Percentiles rank a stretch among this genome's conserved stretches.
These are phyloP conservation scores for Paecilomyces dactylethromorphus DNA, from an alignment of 2,329 filamentous ascomycete genomes.

Conservation along the genomic window DNA sequence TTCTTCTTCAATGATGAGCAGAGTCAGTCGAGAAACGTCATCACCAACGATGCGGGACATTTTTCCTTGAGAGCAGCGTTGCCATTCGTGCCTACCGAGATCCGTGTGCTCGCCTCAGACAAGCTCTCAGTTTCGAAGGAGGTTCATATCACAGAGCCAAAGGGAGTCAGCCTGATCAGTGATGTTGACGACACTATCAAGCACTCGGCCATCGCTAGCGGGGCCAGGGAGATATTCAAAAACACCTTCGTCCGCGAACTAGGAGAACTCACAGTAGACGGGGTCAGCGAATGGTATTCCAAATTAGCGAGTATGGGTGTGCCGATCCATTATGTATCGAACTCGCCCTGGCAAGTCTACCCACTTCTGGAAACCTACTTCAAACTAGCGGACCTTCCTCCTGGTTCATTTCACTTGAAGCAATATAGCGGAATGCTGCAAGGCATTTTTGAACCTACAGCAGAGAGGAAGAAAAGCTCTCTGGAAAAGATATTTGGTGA, in stretches of 20 bases:
- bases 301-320: slow-evolving; percentile 73
- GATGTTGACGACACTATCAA: slow-evolving; percentile 98
- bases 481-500: slow-evolving; percentile 79
- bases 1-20: slow-evolving; percentile 89
- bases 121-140: slow-evolving; percentile 74
- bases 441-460: slow-evolving; percentile 95
- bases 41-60: slow-evolving; percentile 83
- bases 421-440: slow-evolving; percentile 96
- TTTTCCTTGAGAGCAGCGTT: slow-evolving; percentile 74
- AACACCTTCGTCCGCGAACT: slow-evolving; percentile 92
- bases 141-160: slow-evolving; percentile 67
- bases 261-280: slow-evolving; percentile 71
- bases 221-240: slow-evolving; percentile 88
- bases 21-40: slow-evolving; percentile 76
- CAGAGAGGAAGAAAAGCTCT: slow-evolving; percentile 85
- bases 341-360: slow-evolving; percentile 96
- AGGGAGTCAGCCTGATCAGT: slow-evolving; percentile 85
- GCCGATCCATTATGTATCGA: slow-evolving; percentile 94
- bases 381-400: slow-evolving; percentile 68
- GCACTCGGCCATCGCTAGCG: slow-evolving; percentile 79
- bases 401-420: slow-evolving; percentile 89
- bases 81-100: slow-evolving; percentile 84
- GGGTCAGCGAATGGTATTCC: slow-evolving; percentile 85
- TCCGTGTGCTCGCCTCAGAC: slow-evolving; percentile 80
- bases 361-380: slow-evolving; percentile 85